Base-by-base conservation (phyloP, 768 basidiomycete species). In the Neoboletus magnificus region DNA sequence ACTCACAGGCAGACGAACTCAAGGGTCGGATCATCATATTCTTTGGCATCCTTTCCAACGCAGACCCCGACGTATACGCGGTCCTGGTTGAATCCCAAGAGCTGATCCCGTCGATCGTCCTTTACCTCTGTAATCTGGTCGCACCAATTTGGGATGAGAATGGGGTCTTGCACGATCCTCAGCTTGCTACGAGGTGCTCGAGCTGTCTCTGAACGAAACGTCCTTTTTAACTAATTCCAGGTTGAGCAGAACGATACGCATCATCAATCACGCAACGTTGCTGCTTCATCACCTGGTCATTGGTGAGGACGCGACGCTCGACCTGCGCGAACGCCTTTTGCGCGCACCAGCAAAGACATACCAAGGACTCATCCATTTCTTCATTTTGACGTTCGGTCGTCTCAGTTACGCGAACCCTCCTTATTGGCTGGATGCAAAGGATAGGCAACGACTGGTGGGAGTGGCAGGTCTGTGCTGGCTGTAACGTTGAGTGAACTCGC, bases 371-470 rank as follows among this genome's bases (percentile, higher is more conserved):
- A 76, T 76, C 13, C 84, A 93, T 60, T 77, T 84, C 66, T 91
- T 91, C 64, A 81, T 85, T 29, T 83, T 91, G n/a, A 82, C 84
- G 1, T 81, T 93, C 52, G 87, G 91, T 37, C 79, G 90, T 57
- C 72, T 93, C 45, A 83, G 85, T 53, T 91, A 82, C 56, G 83
- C 86, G 7, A 84, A 83, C 44, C 74, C 81, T 12, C 86, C 86
- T 16, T 76, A 80, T 42, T 88, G 85, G 83, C 67, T 87, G 32
- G 71, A 76, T 23, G 52, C 55, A 16, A 66, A 73, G 45, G 66
- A 71, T 16, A 75, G 72, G 52, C 64, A 67, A 22, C 77, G 79
- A 43, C 62, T 85, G 40, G 76, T 76, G 58, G 64, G 70, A 27
- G 70, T 82, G 33, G 72, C 75, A 60, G 84, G 87, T 84, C 65